Conservation (phyloP, 495 filamentous ascomycete species). For the Hypoxylon lienhwacheense region DNA sequence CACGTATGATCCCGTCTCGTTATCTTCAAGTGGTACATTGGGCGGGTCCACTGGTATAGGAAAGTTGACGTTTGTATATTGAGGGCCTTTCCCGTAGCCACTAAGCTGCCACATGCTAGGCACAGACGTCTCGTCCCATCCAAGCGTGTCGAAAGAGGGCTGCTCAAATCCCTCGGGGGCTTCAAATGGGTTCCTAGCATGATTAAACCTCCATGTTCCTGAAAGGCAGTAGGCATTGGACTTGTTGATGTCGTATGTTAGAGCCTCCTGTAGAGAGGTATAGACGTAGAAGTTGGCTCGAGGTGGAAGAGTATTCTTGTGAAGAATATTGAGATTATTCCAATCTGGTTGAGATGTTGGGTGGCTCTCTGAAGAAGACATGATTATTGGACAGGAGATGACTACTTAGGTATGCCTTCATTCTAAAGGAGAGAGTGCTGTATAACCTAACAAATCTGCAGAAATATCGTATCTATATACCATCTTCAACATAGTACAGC, state of each 20-base stretch:
- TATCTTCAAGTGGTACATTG: slow-evolving; percentile 55
- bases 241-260: slow-evolving; percentile 34
- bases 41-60: slow-evolving; percentile 64
- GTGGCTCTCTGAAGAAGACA: slow-evolving; percentile 23
- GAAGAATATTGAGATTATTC: slow-evolving; percentile 51
- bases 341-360: slow-evolving; percentile 45
- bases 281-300: slow-evolving; percentile 55
- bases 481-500: too few relatives aligned
- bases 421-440: too few relatives aligned
- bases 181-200: slow-evolving; percentile 51
- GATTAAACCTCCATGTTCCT: slow-evolving; percentile 63
- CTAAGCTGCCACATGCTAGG: slow-evolving; percentile 69
- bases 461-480: too few relatives aligned
- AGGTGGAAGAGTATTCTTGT: slow-evolving; percentile 53
- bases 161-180: slow-evolving; percentile 44
- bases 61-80: slow-evolving; percentile 64
- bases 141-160: slow-evolving; percentile 26
- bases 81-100: slow-evolving; percentile 58
- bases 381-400: background rate
- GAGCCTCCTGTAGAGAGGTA: slow-evolving; percentile 28
- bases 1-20: slow-evolving; percentile 65
- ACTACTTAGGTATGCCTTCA: background rate
- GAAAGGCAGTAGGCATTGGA: slow-evolving; percentile 48
- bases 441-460: too few relatives aligned
- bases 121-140: slow-evolving; percentile 58